Percentiles rank a stretch among this genome's conserved stretches.
phyloP scores from a whole-genome alignment of 2,329 filamentous ascomycete genomes.

The Arthroderma sp. region DNA sequence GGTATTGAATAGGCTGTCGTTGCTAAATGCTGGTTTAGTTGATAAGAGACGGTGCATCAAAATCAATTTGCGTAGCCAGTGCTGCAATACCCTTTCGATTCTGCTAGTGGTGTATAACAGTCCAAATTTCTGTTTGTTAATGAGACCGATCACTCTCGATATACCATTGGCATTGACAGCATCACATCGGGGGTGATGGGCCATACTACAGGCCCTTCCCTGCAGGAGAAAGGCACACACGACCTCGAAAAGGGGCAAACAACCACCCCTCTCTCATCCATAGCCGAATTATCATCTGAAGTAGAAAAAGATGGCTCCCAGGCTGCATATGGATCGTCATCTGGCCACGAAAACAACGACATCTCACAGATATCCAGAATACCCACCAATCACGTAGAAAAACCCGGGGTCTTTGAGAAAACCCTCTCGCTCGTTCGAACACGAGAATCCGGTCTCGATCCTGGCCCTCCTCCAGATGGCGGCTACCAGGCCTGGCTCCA shows the following conservation, averaged over 20 bases:
- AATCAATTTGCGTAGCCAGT: too few relatives aligned
- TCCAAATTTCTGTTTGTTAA: background rate
- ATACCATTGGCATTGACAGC: background rate
- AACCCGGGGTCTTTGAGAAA: conserved; percentile 14
- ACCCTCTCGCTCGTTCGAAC: conserved; percentile 30
- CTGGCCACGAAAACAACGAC: background rate
- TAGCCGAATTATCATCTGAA: background rate
- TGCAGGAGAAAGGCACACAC: background rate
- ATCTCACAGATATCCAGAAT: conserved; percentile 1
- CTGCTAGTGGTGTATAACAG: background rate
- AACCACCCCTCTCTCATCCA: background rate
- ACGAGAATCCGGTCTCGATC: conserved; percentile 25
- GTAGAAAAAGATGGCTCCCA: background rate
- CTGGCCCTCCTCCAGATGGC: conserved; percentile 38
- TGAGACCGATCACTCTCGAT: background rate
- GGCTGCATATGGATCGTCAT: background rate
- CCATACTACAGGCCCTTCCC: background rate
- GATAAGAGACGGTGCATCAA: too few relatives aligned
- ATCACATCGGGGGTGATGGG: background rate
- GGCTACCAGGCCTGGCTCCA: conserved; percentile 46
- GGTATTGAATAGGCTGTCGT: too few relatives aligned
- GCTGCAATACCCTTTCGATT: background rate
- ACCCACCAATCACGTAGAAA: background rate
- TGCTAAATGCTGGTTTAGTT: too few relatives aligned
- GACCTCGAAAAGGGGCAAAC: background rate